Percentiles rank a stretch among this genome's conserved stretches.
phyloP scores from a whole-genome alignment of 495 filamentous ascomycete genomes.

The Pyrenula massariospora region DNA sequence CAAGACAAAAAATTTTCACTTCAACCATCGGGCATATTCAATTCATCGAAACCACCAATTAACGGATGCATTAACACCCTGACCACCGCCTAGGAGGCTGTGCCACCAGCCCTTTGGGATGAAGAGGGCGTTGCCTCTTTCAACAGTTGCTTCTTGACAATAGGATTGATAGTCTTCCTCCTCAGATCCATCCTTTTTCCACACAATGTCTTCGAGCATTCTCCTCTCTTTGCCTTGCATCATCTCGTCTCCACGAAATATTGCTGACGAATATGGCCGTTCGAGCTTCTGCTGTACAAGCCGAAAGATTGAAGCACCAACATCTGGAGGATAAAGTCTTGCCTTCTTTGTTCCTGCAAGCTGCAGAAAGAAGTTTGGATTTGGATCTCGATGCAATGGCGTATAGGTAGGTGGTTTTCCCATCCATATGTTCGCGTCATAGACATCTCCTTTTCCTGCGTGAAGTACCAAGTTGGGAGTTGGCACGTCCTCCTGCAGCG shows the following conservation, averaged over 20 bases:
- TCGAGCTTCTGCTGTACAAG: slow-evolving; percentile 38
- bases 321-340: slow-evolving; percentile 50
- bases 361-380: slow-evolving; percentile 87
- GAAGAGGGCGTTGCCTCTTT: slow-evolving; percentile 63
- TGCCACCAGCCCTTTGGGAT: slow-evolving; percentile 97
- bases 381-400: slow-evolving; percentile 83
- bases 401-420: slow-evolving; percentile 78
- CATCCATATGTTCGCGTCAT: slow-evolving; percentile 79
- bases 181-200: slow-evolving; percentile 29
- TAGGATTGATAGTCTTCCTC: slow-evolving; percentile 23
- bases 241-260: slow-evolving; percentile 79
- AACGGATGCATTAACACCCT: slow-evolving; percentile 54
- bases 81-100: slow-evolving; percentile 64
- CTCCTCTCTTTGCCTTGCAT: slow-evolving; percentile 65
- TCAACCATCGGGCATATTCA: too few relatives aligned
- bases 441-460: slow-evolving; percentile 64
- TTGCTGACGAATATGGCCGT: slow-evolving; percentile 26
- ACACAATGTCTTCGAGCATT: slow-evolving; percentile 57
- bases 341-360: slow-evolving; percentile 62
- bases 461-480: slow-evolving; percentile 48
- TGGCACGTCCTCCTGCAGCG: slow-evolving; percentile 53
- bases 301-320: slow-evolving; percentile 50
- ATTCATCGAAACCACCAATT: slow-evolving; percentile 89
- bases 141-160: slow-evolving; percentile 40
- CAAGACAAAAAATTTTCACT: background rate